These are phyloP conservation scores for Thoreauomyces humboldtii DNA, from an alignment of 192 early-diverging fungal species.

Conservation along the genomic window DNA sequence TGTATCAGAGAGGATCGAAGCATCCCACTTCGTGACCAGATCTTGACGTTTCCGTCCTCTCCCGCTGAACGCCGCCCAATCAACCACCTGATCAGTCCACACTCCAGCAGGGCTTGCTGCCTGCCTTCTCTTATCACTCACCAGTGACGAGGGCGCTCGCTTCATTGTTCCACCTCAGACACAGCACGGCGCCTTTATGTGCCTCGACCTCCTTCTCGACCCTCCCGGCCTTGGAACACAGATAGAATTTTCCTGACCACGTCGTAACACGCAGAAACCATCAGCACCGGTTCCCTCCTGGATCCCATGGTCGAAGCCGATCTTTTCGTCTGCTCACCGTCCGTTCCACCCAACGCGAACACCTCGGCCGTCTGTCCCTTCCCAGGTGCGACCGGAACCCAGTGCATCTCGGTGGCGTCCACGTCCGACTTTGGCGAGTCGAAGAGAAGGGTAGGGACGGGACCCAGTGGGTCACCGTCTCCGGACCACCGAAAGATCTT, in stretches of 20 bases:
- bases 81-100: not conserved
- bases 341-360: slow-evolving; percentile 52
- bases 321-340: slow-evolving; percentile 38
- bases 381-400: slow-evolving; percentile 50
- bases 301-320: not conserved
- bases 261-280: not conserved
- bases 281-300: not conserved
- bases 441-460: slow-evolving; percentile 31
- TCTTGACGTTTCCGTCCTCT: slow-evolving; percentile 57
- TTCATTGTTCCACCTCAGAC: slow-evolving; percentile 55
- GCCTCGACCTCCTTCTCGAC: slow-evolving; percentile 58
- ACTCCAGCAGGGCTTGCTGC: too few species aligned
- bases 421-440: slow-evolving; percentile 14
- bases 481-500: slow-evolving; percentile 50
- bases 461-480: slow-evolving; percentile 52
- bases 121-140: too few species aligned
- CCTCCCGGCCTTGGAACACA: slow-evolving; percentile 50
- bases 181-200: slow-evolving; percentile 52
- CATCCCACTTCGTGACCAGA: slow-evolving; percentile 63
- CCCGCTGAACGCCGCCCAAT: slow-evolving; percentile 35
- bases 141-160: slow-evolving; percentile 53
- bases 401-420: slow-evolving; percentile 51
- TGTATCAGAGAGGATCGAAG: slow-evolving; percentile 49
- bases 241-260: slow-evolving; percentile 51
- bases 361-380: slow-evolving; percentile 45